phyloP scores from a whole-genome alignment of 768 basidiomycete species.

The Lepiota venenata region DNA sequence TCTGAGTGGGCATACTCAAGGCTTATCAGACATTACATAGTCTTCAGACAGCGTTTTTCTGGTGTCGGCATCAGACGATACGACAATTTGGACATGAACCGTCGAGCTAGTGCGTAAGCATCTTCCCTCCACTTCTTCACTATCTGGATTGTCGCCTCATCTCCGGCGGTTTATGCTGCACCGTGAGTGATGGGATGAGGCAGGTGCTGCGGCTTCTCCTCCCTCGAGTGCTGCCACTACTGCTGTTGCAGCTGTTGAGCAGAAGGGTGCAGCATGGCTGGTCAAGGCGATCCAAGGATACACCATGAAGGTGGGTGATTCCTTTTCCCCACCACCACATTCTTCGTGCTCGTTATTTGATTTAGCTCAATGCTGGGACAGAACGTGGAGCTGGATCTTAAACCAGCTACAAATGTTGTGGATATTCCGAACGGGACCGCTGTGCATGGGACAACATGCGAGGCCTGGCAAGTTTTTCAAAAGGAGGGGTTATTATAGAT shows the following conservation, averaged over 20 bases:
- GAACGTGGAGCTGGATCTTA: slow-evolving; percentile 68
- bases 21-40: slow-evolving; percentile 91
- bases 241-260: background rate
- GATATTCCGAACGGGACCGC: slow-evolving; percentile 71
- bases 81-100: slow-evolving; percentile 86
- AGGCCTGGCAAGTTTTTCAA: slow-evolving; percentile 73
- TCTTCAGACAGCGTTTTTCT: slow-evolving; percentile 78
- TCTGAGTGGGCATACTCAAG: slow-evolving; percentile 72
- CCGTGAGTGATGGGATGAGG: slow-evolving; percentile 35
- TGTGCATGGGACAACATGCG: slow-evolving; percentile 74
- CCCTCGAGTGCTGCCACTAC: background rate
- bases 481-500: slow-evolving; percentile 76
- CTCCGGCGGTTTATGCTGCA: slow-evolving; percentile 59
- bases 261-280: slow-evolving; percentile 59
- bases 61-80: slow-evolving; percentile 92
- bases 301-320: slow-evolving; percentile 62
- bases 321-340: background rate
- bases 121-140: slow-evolving; percentile 7
- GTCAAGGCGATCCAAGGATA: slow-evolving; percentile 92
- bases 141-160: background rate
- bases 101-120: slow-evolving; percentile 62
- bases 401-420: slow-evolving; percentile 46
- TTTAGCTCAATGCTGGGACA: slow-evolving; percentile 21
- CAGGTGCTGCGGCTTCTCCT: slow-evolving; percentile 7
- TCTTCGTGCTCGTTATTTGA: background rate